phyloP scores from a whole-genome alignment of 345 rosid genomes.

The Corchorus olitorius region DNA sequence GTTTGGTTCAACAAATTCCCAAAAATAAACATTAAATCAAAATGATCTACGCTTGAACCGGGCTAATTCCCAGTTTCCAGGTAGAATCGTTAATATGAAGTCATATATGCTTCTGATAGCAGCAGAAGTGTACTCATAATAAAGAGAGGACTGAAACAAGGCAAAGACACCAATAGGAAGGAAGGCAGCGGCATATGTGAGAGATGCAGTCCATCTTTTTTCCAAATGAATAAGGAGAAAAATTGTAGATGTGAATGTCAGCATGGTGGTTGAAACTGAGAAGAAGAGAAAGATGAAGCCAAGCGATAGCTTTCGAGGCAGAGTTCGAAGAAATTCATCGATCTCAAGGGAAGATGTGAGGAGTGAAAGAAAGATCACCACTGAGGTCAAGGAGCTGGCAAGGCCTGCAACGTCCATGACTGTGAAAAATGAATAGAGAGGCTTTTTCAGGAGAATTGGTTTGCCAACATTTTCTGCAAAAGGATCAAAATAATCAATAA shows the following conservation, averaged over 20 bases:
- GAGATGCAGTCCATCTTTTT: slow-evolving; percentile 11
- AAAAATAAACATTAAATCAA: background rate
- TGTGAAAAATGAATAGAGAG: slow-evolving; percentile 29
- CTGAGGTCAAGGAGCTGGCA: slow-evolving; percentile 30
- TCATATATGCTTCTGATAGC: background rate
- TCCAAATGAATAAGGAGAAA: slow-evolving; percentile 21
- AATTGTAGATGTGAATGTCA: slow-evolving; percentile 24
- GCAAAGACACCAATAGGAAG: slow-evolving; percentile 25
- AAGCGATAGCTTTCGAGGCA: slow-evolving; percentile 23
- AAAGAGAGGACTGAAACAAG: slow-evolving; percentile 25
- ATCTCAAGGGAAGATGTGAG: slow-evolving; percentile 23
- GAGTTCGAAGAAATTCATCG: slow-evolving; percentile 8
- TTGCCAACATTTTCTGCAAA: background rate
- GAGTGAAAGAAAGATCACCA: slow-evolving; percentile 34
- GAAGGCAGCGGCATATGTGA: slow-evolving; percentile 22
- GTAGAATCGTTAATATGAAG: slow-evolving; percentile 2
- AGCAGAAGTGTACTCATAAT: background rate
- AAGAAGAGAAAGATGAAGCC: slow-evolving; percentile 36
- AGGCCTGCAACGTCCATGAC: slow-evolving; percentile 26
- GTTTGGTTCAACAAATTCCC: no score
- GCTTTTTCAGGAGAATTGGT: slow-evolving; percentile 16
- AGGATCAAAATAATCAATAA: background rate
- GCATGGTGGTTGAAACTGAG: slow-evolving; percentile 24
- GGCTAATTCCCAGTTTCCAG: background rate
- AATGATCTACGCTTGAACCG: background rate